Percentiles rank a stretch among this genome's conserved stretches.
Evolutionary conservation across 2,329 filamentous ascomycete species (phyloP).

Genomic region (Rutstroemia sp.): DNA sequence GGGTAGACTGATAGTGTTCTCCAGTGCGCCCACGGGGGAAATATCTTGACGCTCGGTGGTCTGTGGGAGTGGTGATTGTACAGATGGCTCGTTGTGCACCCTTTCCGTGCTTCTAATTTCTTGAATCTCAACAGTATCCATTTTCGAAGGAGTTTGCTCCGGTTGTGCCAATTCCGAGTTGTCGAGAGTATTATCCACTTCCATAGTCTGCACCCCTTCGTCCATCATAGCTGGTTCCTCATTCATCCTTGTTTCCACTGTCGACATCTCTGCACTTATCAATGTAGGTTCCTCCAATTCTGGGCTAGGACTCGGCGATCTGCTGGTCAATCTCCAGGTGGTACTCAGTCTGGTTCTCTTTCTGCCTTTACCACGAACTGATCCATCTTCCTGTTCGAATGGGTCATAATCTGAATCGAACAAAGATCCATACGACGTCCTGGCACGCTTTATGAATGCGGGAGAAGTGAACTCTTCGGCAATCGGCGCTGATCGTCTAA

Average conservation of each 20-base stretch:
- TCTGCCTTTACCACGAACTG: conserved; percentile 50
- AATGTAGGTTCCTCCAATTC: conserved; percentile 5
- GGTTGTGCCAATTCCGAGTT: conserved; percentile 6
- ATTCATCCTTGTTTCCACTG: too few relatives aligned
- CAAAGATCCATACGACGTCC: conserved; percentile 61
- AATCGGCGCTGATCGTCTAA: conserved; percentile 31
- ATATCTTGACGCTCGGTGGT: neutral
- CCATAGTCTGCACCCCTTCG: conserved; percentile 35
- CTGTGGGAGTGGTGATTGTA: neutral
- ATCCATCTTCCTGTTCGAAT: conserved; percentile 59
- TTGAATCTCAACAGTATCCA: neutral
- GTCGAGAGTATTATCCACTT: conserved; percentile 23
- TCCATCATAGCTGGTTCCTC: conserved; percentile 29
- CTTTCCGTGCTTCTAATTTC: neutral
- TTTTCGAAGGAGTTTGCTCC: neutral
- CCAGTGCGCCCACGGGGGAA: too few relatives aligned
- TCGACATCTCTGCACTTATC: conserved; percentile 9
- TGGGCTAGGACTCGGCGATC: conserved; percentile 60
- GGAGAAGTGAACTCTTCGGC: conserved; percentile 63
- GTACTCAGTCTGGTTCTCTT: conserved; percentile 63
- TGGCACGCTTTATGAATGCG: conserved; percentile 66
- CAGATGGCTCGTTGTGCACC: neutral
- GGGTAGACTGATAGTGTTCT: too few relatives aligned
- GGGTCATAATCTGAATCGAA: conserved; percentile 59
- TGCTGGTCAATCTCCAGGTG: conserved; percentile 68